Base-by-base conservation (phyloP, 148 eudicot genomes). In the Chenopodium album region DNA sequence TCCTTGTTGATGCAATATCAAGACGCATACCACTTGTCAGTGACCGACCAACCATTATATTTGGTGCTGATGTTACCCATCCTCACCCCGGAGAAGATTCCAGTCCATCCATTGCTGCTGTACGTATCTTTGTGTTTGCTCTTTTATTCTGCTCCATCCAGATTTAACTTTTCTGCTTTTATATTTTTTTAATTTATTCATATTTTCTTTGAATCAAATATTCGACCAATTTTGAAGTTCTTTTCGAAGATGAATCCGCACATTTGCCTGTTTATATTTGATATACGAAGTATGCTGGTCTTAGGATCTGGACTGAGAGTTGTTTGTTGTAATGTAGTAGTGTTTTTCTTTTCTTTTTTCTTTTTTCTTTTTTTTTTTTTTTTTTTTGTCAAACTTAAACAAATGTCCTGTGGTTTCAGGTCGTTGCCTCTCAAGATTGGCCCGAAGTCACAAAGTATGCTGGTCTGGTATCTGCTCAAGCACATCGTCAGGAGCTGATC, bases 11-110 rank as follows among this genome's bases (percentile, higher is more conserved):
- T 85, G 94, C 94, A 4, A 32, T 92, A 52, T 86, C 91, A 17
- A 88, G 92, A 82, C 86, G 91, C 78, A 90, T 92, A 44, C 95
- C 92, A 75, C 76, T 89, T 17, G 93, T 92, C 31, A 90, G 92
- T 41, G 95, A 90, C 19, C 64, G 78, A 13, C 93, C 93, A n/a
- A 92, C 95, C 11, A 92, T 92, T 17, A 88, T 92, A 60, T 92
- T 92, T 86, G 95, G 95, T 13, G 95, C 95, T 80, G 95, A 92
- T 89, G 95, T 92, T 47, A 92, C 95, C 1, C 95, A 92, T 84
- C 95, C 95, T 77, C 93, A 90, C 76, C 93, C 95, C 44, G 95
- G 95, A 56, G 95, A 92, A 86, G 95, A 92, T 84, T 90, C 95
- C 17, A 90, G 93, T 77, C 95, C 95, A 41, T 92, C 95, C 17